Evolutionary conservation across 495 filamentous ascomycete genomes (phyloP), one percentile per base, ranked within the genome.

Genomic region (Neurospora sp.): DNA sequence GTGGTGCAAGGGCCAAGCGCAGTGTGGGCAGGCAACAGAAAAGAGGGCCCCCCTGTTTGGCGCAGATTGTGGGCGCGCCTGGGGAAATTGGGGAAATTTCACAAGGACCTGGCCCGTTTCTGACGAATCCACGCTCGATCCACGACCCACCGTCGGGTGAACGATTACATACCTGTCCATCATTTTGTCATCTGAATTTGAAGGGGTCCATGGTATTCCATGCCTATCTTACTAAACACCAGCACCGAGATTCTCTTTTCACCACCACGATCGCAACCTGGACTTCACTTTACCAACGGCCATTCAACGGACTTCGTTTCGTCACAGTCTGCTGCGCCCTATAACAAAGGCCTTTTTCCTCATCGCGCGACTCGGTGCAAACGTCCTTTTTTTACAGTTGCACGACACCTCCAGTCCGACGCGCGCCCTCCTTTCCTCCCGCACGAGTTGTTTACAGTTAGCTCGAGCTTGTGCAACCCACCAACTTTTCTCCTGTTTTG

Each of bases 381-480:
- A 59, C 20, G 69, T 73, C 69, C 72, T 79, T 76, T 73, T 44
- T 44, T n/a, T 9, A 20, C 42, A 46, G 42, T 79, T 77, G 70
- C 53, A 70, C 72, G 40, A 53, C 70, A 69, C 12, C 38, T 18
- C 31, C 18, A 2, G 9, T 10, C 38, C 40, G 7, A 71, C 6
- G n/a, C 74, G 59, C 40, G 20, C 37, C 44, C 74, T 44, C n/a
- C 31, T 48, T 53, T 42, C 10, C 69, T 14, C 27, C 53, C 35
- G 53, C 27, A 66, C 53, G 27, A 35, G 53, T 66, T 66, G 53
- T 66, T 66, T 66, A 66, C 53, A 14, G 14, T 35, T 66, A 66
- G 53, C 53, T 66, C 53, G 53, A 37, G 27, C 53, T 66, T 66
- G 53, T 66, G 53, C 27, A 9, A 35, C 53, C 53, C 53, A 66